Percentiles rank a stretch among this genome's conserved stretches.
Conservation (phyloP, 2,329 filamentous ascomycete species). For the Dactylonectria estremocensis region DNA sequence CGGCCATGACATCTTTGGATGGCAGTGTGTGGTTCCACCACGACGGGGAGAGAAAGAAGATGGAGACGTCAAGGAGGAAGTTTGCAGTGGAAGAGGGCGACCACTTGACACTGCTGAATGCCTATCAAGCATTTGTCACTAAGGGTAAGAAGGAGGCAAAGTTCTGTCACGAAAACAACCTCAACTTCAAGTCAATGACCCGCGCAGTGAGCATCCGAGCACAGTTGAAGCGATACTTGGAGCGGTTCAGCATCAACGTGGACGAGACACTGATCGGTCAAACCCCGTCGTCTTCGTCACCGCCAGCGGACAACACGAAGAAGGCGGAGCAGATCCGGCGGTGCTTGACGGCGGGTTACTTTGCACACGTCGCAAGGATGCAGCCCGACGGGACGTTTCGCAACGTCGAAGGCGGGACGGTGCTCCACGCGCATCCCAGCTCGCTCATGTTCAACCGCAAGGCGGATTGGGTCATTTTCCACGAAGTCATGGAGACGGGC, state of each 20-base stretch:
- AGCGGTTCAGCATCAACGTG: constrained; percentile 83
- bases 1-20: constrained; percentile 92
- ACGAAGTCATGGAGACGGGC: constrained; percentile 91
- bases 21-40: constrained; percentile 87
- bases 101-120: constrained; percentile 91
- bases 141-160: constrained; percentile 85
- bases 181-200: constrained; percentile 89
- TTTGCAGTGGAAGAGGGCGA: constrained; percentile 96
- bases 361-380: constrained; percentile 94
- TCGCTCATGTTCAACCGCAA: constrained; percentile 97
- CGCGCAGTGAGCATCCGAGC: constrained; percentile 88
- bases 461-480: constrained; percentile 96
- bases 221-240: constrained; percentile 89
- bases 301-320: constrained; percentile 48
- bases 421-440: constrained; percentile 90
- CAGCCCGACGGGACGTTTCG: constrained; percentile 91
- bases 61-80: constrained; percentile 81
- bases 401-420: constrained; percentile 84
- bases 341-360: constrained; percentile 92
- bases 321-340: constrained; percentile 83
- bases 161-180: constrained; percentile 88
- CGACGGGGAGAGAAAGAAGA: constrained; percentile 81
- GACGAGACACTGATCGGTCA: constrained; percentile 72
- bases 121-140: constrained; percentile 90
- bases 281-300: constrained; percentile 32